Conservation (phyloP, 2,329 filamentous ascomycete genomes). For the Calonectria honghensis region DNA sequence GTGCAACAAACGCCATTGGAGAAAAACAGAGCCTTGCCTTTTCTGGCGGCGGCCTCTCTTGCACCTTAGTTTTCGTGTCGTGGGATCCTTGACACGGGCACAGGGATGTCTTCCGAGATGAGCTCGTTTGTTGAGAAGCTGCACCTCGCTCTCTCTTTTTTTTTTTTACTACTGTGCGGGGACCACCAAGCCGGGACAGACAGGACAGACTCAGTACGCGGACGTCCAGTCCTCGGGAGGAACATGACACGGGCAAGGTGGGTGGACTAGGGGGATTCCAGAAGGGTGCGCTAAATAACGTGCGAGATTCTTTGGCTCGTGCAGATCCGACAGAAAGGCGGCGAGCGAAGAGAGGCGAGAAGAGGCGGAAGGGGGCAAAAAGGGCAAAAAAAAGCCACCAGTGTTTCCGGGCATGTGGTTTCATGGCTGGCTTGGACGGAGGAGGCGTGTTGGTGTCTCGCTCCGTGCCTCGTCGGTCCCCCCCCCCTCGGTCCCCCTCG, state of each 20-base stretch:
- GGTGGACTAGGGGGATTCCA: background rate
- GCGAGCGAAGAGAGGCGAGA: too few relatives aligned
- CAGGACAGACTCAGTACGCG: too few relatives aligned
- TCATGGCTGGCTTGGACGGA: background rate
- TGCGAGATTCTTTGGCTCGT: constrained; percentile 30
- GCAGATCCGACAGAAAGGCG: background rate
- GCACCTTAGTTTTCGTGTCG: constrained; percentile 7
- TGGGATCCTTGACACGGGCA: constrained; percentile 16
- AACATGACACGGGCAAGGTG: background rate
- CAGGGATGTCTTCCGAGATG: constrained; percentile 23
- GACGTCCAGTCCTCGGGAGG: too few relatives aligned
- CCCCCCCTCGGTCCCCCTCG: too few relatives aligned
- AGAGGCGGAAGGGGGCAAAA: too few relatives aligned
- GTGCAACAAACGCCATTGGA: background rate
- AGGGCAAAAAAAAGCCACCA: background rate
- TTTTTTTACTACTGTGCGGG: background rate
- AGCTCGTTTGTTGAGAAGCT: constrained; percentile 17
- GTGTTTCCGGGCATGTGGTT: background rate
- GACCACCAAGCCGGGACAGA: too few relatives aligned
- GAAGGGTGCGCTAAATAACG: constrained; percentile 43
- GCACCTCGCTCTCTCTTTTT: background rate
- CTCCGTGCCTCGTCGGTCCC: background rate
- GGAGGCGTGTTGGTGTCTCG: background rate
- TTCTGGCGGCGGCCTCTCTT: constrained; percentile 11
- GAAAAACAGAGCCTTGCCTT: background rate